Percentiles rank a stretch among this genome's conserved stretches.
phyloP scores from a whole-genome alignment of 1,139 yeast genomes.

The Sugiyamaella sp. region DNA sequence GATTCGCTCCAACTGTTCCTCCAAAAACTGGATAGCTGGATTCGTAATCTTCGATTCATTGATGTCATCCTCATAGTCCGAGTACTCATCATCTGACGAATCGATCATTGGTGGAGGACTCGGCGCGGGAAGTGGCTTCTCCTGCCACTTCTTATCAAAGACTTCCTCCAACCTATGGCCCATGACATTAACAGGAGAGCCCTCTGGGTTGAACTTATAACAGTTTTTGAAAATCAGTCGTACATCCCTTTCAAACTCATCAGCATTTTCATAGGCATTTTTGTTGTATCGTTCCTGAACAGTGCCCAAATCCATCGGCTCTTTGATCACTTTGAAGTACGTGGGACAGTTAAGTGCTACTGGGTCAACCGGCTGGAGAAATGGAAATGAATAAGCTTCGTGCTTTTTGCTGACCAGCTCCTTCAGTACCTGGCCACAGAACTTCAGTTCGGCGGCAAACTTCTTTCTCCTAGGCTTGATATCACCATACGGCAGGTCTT shows the following conservation, averaged over 20 bases:
- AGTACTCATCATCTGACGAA: conserved; percentile 46
- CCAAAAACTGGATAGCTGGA: conserved; percentile 88
- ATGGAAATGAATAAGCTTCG: conserved; percentile 84
- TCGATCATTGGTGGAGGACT: conserved; percentile 54
- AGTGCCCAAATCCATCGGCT: conserved; percentile 95
- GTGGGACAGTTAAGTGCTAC: conserved; percentile 92
- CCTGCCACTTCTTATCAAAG: conserved; percentile 87
- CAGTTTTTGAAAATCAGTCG: conserved; percentile 85
- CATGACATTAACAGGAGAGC: conserved; percentile 93
- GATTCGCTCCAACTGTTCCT: conserved; percentile 84
- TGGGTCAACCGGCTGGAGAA: conserved; percentile 92
- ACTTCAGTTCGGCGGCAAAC: conserved; percentile 85
- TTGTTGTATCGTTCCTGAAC: conserved; percentile 77
- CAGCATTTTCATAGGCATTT: conserved; percentile 87
- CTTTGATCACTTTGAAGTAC: conserved; percentile 78
- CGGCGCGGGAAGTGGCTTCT: conserved; percentile 78
- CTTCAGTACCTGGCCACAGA: conserved; percentile 78
- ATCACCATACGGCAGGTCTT: conserved; percentile 84
- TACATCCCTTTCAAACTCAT: conserved; percentile 82
- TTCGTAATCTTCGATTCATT: conserved; percentile 71
- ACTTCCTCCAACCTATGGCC: conserved; percentile 87
- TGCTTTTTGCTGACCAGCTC: conserved; percentile 85
- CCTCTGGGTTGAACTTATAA: conserved; percentile 91
- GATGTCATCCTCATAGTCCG: conserved; percentile 65
- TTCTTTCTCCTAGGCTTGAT: conserved; percentile 87